These are phyloP conservation scores for Cryptococcus depauperatus DNA, from an alignment of 1,284 basidiomycete genomes.

Conservation along the genomic window DNA sequence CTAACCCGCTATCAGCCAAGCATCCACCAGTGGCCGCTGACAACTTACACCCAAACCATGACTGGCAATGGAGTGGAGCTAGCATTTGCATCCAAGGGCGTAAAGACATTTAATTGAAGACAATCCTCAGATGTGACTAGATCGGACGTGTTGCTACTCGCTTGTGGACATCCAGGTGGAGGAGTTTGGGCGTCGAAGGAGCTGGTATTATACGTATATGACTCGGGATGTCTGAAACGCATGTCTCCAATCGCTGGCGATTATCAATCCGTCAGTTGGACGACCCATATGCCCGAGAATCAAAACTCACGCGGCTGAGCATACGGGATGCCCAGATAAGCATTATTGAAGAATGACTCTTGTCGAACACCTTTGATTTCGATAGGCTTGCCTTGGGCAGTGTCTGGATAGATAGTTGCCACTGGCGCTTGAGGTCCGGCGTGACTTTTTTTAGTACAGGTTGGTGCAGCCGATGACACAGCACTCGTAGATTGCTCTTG, in stretches of 20 bases:
- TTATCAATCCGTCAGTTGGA: not conserved
- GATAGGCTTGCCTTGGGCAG: not conserved
- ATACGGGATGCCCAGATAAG: conserved; percentile 56
- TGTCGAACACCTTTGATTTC: not conserved
- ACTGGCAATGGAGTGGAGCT: conserved; percentile 34
- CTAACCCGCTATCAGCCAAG: conserved; percentile 7
- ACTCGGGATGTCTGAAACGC: conserved; percentile 10
- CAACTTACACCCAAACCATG: conserved; percentile 26
- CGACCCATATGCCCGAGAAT: not conserved
- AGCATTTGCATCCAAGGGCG: conserved; percentile 20
- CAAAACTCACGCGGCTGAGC: conserved; percentile 49
- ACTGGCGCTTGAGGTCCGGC: too few species aligned
- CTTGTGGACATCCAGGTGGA: conserved; percentile 34
- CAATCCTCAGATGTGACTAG: conserved; percentile 42
- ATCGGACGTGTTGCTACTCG: conserved; percentile 16
- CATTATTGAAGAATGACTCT: conserved; percentile 2
- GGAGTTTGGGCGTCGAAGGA: conserved; percentile 21
- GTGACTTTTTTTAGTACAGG: too few species aligned
- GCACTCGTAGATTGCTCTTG: too few species aligned
- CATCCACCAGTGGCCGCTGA: not conserved
- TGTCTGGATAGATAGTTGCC: conserved; percentile 1
- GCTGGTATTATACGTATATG: conserved; percentile 15
- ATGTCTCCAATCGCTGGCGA: conserved; percentile 10
- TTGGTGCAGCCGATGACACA: too few species aligned
- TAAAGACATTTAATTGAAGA: conserved; percentile 44